Conservation (phyloP, 164 flowering plant species). For the Nymphaea colorata region DNA sequence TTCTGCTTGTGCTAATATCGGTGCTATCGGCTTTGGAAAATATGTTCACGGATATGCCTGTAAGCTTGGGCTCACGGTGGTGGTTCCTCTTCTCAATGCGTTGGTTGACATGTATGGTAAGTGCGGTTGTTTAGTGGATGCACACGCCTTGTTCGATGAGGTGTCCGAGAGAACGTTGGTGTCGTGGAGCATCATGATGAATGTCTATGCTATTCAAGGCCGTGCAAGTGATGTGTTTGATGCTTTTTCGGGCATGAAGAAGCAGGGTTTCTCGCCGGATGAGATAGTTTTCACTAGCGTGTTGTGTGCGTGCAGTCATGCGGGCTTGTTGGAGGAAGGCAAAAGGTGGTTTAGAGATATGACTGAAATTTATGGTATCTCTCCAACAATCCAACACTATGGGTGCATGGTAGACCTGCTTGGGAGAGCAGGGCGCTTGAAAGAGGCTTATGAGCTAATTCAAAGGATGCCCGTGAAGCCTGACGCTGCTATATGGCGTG, state of each 20-base stretch:
- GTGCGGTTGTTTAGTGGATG: slow-evolving; percentile 11
- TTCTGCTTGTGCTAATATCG: slow-evolving; percentile 15
- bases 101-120: slow-evolving; percentile 16
- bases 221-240: slow-evolving; percentile 6
- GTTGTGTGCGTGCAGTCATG: slow-evolving; percentile 16
- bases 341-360: slow-evolving; percentile 8
- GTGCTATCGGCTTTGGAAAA: slow-evolving; percentile 11
- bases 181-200: slow-evolving; percentile 17
- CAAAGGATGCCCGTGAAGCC: slow-evolving; percentile 11
- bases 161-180: slow-evolving; percentile 10
- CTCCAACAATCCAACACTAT: slow-evolving; percentile 14
- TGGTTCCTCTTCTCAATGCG: slow-evolving; percentile 12
- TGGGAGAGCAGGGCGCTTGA: slow-evolving; percentile 9
- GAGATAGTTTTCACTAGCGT: slow-evolving; percentile 12
- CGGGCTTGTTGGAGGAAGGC: slow-evolving; percentile 12
- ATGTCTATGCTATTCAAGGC: slow-evolving; percentile 13
- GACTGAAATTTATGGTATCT: slow-evolving; percentile 5
- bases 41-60: slow-evolving; percentile 11
- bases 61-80: slow-evolving; percentile 8
- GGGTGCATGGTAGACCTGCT: slow-evolving; percentile 17
- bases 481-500: slow-evolving; percentile 13
- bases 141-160: slow-evolving; percentile 11
- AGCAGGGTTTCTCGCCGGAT: slow-evolving; percentile 9
- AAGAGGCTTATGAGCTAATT: slow-evolving; percentile 11
- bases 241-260: slow-evolving; percentile 8